Conservation (phyloP, 164 flowering plant species). For the Pachysandra terminalis region DNA sequence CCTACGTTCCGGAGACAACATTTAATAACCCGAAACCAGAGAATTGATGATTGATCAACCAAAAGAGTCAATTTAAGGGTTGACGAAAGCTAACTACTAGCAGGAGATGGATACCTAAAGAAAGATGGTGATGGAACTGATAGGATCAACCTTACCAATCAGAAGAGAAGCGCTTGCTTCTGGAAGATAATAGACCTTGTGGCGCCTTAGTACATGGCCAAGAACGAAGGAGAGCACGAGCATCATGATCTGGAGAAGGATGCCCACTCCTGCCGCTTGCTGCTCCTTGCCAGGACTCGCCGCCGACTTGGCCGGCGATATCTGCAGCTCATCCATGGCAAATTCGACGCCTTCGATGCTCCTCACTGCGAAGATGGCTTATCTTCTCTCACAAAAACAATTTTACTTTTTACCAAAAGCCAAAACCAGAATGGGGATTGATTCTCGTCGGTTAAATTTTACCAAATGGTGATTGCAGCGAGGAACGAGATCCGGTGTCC, state of each 20-base stretch:
- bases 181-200: conserved; percentile 81
- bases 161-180: conserved; percentile 98
- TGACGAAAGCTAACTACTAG: background rate
- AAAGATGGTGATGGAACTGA: too few species aligned
- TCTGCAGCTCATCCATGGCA: conserved; percentile 26
- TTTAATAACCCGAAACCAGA: too few species aligned
- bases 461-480: too few species aligned
- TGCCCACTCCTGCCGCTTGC: conserved; percentile 97
- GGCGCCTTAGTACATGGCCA: conserved; percentile 93
- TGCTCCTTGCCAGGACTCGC: conserved; percentile 77
- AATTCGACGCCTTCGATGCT: background rate
- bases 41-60: too few species aligned
- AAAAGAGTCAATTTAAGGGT: too few species aligned
- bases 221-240: conserved; percentile 93
- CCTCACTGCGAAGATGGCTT: background rate
- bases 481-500: too few species aligned
- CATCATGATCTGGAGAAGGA: conserved; percentile 99
- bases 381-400: too few species aligned
- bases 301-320: conserved; percentile 48
- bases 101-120: background rate
- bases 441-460: too few species aligned
- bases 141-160: conserved; percentile 50
- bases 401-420: too few species aligned
- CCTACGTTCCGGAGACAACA: too few species aligned
- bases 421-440: too few species aligned